These are phyloP conservation scores for Lasiodiplodia citricola DNA, from an alignment of 2,329 filamentous ascomycete genomes.

Conservation along the genomic window DNA sequence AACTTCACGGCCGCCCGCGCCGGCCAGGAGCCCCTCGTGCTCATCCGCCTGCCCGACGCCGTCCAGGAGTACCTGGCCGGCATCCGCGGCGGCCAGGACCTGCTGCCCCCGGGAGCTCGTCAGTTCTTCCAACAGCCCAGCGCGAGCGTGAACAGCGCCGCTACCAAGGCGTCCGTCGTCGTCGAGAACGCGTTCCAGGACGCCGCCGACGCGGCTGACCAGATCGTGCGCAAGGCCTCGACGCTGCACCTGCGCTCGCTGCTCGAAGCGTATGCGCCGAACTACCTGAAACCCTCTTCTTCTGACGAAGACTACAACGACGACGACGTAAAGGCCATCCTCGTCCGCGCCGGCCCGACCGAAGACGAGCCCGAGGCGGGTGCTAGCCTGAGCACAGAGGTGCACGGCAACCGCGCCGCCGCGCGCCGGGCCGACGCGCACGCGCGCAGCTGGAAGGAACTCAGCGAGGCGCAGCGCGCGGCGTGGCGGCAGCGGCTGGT, in stretches of 20 bases:
- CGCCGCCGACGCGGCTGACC: neutral
- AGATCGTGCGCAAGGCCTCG: neutral
- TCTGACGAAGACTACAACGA: constrained; percentile 17
- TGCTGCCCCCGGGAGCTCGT: constrained; percentile 34
- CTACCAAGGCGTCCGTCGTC: constrained; percentile 1
- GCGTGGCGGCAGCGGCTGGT: constrained; percentile 73
- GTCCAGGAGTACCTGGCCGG: constrained; percentile 47
- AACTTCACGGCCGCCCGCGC: constrained; percentile 64
- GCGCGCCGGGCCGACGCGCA: constrained; percentile 46
- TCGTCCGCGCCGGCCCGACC: constrained; percentile 41
- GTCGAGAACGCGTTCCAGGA: neutral
- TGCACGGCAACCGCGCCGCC: constrained; percentile 42
- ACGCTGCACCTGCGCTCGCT: constrained; percentile 14
- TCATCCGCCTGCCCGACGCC: constrained; percentile 57
- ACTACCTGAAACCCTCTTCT: constrained; percentile 4
- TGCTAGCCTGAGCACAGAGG: constrained; percentile 47
- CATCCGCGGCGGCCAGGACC: neutral
- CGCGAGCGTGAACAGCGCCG: neutral
- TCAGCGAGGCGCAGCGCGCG: constrained; percentile 65
- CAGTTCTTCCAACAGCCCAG: constrained; percentile 13
- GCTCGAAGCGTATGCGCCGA: neutral
- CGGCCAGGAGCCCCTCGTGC: constrained; percentile 38
- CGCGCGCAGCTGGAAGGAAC: constrained; percentile 73
- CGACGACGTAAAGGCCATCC: constrained; percentile 39
- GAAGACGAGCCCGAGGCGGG: constrained; percentile 39